phyloP scores from a whole-genome alignment of 257 asterid species.

The Solanum chiquidenum region DNA sequence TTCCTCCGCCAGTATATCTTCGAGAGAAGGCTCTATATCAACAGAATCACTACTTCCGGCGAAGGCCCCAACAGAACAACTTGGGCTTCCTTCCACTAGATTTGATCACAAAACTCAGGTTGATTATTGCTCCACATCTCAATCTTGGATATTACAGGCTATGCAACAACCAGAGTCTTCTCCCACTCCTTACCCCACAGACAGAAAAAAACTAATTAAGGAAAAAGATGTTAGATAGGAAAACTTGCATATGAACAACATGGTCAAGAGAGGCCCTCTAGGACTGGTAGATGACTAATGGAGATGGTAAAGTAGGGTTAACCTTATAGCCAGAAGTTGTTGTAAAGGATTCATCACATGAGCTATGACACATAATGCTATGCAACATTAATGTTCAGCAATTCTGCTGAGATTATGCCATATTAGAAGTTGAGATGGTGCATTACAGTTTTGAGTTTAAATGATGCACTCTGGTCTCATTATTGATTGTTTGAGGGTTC shows the following conservation, averaged over 20 bases:
- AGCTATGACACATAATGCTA: not conserved
- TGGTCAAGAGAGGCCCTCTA: not conserved
- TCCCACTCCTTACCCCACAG: not conserved
- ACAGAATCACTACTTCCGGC: conserved; percentile 54
- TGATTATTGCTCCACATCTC: not conserved
- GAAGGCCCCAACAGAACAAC: conserved; percentile 21
- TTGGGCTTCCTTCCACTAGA: conserved; percentile 21
- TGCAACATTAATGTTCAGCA: not conserved
- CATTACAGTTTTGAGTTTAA: not conserved
- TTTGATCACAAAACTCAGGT: conserved; percentile 36
- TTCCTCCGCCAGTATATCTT: conserved; percentile 21
- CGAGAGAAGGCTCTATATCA: conserved; percentile 23
- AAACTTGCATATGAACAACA: not conserved
- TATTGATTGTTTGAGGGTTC: not conserved
- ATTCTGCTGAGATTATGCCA: not conserved
- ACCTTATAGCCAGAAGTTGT: not conserved
- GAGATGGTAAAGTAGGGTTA: not conserved
- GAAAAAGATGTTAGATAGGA: not conserved
- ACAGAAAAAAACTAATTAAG: not conserved
- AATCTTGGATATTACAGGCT: not conserved
- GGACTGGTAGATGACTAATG: not conserved
- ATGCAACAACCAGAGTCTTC: not conserved
- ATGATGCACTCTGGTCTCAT: not conserved
- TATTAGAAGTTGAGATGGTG: not conserved
- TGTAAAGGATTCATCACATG: not conserved